These are phyloP conservation scores for Ganoderma lingzhi DNA, from an alignment of 1,284 basidiomycete genomes.

Conservation along the genomic window DNA sequence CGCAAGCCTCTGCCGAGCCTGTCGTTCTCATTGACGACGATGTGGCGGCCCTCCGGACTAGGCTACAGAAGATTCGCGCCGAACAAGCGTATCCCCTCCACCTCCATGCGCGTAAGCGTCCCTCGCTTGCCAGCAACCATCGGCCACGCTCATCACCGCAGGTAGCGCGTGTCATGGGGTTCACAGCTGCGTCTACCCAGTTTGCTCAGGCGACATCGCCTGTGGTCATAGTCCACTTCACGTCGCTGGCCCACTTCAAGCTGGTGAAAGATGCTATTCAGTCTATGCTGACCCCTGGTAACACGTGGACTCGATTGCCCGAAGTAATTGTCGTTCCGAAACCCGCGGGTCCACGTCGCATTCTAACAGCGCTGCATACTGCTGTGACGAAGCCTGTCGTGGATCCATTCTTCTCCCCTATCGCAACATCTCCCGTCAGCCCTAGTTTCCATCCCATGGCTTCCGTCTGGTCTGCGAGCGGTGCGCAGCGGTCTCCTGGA, in stretches of 20 bases:
- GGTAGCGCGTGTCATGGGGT: constrained; percentile 64
- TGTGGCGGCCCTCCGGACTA: constrained; percentile 74
- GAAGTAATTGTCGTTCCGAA: constrained; percentile 96
- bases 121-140: constrained; percentile 72
- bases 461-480: constrained; percentile 51
- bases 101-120: constrained; percentile 69
- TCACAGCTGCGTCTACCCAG: constrained; percentile 34
- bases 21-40: constrained; percentile 94
- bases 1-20: constrained; percentile 39
- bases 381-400: constrained; percentile 85
- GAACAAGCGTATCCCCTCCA: constrained; percentile 58
- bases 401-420: constrained; percentile 91
- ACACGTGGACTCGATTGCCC: constrained; percentile 55
- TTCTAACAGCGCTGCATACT: constrained; percentile 90
- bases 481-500: constrained; percentile 51
- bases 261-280: constrained; percentile 87
- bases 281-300: constrained; percentile 61
- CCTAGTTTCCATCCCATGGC: constrained; percentile 58
- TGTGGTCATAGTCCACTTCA: constrained; percentile 87
- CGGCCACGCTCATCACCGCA: constrained; percentile 83
- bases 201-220: constrained; percentile 42
- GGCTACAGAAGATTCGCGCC: constrained; percentile 69
- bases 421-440: constrained; percentile 88
- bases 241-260: constrained; percentile 89
- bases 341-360: constrained; percentile 90